A percentile compares a stretch with the other conserved stretches of the same genome.
These are phyloP conservation scores for Punica granatum DNA, from an alignment of 345 rosid species.

Conservation along the genomic window DNA sequence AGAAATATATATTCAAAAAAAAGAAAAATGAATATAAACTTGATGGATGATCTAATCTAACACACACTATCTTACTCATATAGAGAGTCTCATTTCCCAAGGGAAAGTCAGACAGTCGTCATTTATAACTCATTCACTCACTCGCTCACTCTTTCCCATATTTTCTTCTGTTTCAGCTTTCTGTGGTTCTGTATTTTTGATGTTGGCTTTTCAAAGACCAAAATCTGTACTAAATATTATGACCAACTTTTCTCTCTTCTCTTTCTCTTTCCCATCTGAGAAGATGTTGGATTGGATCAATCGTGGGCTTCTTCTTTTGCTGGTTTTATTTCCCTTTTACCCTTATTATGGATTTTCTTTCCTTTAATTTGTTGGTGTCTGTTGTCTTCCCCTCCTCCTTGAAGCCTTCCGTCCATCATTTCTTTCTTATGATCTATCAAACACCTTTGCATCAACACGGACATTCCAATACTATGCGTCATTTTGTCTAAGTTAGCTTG, in stretches of 20 bases:
- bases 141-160: not conserved
- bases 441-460: not conserved
- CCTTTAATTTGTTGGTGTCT: not conserved
- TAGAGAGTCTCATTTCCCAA: constrained; percentile 10
- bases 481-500: no score
- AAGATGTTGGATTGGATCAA: no score
- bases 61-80: constrained; percentile 2
- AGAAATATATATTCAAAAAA: no score
- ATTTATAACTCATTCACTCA: constrained; percentile 2
- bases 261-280: not conserved
- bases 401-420: not conserved
- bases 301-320: no score
- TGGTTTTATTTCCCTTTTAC: not conserved
- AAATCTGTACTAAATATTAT: constrained; percentile 3
- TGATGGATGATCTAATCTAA: constrained; percentile 2
- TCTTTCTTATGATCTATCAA: not conserved
- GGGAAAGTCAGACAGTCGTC: constrained; percentile 3
- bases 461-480: not conserved
- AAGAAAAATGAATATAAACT: no score
- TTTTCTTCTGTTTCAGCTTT: constrained; percentile 9
- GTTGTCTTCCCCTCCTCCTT: not conserved
- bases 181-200: constrained; percentile 1
- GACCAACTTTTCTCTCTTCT: not conserved
- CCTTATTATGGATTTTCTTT: not conserved
- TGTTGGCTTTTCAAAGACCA: constrained; percentile 18